Percentiles rank a stretch among this genome's conserved stretches.
Conservation (phyloP, 208 protist species). For the Crithidia sp. region DNA sequence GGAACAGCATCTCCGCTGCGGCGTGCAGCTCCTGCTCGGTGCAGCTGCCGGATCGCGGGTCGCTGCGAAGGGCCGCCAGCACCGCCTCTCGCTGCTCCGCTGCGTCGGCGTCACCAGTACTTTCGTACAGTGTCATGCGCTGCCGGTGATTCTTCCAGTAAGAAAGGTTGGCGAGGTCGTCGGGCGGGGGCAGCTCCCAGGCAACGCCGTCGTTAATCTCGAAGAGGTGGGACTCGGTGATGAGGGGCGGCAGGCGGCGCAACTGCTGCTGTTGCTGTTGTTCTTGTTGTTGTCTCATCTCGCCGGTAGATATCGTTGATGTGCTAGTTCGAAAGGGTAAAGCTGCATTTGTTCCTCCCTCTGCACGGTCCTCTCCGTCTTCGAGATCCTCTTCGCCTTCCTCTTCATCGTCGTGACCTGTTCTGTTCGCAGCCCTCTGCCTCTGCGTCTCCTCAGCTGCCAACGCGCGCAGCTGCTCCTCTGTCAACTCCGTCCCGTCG, state of each 20-base stretch:
- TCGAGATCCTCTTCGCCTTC: not conserved
- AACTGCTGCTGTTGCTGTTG: not conserved
- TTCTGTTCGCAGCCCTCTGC: not conserved
- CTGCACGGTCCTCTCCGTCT: not conserved
- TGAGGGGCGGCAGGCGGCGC: constrained; percentile 30
- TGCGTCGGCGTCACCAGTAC: constrained; percentile 38
- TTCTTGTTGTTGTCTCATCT: too few species aligned
- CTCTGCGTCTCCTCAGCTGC: constrained; percentile 13
- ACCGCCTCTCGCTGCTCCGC: constrained; percentile 24
- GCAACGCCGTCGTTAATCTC: constrained; percentile 83
- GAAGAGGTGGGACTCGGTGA: constrained; percentile 82
- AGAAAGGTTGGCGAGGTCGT: constrained; percentile 59
- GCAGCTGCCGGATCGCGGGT: constrained; percentile 4
- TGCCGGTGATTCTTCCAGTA: constrained; percentile 71
- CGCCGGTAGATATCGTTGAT: too few species aligned
- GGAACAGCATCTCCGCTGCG: constrained; percentile 40
- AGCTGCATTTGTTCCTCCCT: not conserved
- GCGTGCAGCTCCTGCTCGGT: constrained; percentile 40
- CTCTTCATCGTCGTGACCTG: constrained; percentile 16
- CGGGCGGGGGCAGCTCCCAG: constrained; percentile 66
- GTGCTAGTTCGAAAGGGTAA: too few species aligned
- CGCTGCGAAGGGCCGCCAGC: constrained; percentile 18
- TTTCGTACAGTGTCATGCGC: constrained; percentile 79
- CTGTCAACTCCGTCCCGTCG: constrained; percentile 32
- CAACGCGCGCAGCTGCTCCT: constrained; percentile 32